These are phyloP conservation scores for Fraxinus pennsylvanica DNA, from an alignment of 257 asterid genomes.

Conservation along the genomic window DNA sequence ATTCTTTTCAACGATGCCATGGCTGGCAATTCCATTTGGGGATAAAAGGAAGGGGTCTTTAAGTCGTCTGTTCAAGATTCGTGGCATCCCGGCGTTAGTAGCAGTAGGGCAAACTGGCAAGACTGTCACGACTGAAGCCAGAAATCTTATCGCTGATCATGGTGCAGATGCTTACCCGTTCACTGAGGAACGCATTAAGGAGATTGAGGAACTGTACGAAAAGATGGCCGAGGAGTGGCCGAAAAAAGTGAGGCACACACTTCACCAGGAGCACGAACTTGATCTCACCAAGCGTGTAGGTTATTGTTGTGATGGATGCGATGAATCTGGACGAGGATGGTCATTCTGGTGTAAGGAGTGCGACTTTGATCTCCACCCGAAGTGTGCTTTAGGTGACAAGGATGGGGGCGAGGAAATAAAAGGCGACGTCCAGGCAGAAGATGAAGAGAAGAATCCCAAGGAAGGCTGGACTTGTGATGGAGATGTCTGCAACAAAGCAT, in stretches of 20 bases:
- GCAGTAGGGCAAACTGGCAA: conserved; percentile 74
- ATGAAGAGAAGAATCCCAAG: conserved; percentile 6
- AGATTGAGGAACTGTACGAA: conserved; percentile 52
- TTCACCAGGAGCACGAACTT: conserved; percentile 69
- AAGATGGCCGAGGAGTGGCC: conserved; percentile 84
- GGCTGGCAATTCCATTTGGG: conserved; percentile 78
- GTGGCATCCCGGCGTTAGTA: conserved; percentile 71
- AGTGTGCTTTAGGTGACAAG: conserved; percentile 49
- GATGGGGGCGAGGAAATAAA: not conserved
- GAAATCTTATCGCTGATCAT: conserved; percentile 46
- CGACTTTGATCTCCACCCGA: conserved; percentile 70
- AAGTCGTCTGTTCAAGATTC: conserved; percentile 53
- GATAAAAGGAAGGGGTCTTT: conserved; percentile 53
- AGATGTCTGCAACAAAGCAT: conserved; percentile 42
- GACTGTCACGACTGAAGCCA: conserved; percentile 62
- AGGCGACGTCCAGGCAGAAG: not conserved
- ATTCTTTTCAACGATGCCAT: conserved; percentile 72
- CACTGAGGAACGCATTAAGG: conserved; percentile 64
- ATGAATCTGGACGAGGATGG: conserved; percentile 58
- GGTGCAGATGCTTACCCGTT: conserved; percentile 82
- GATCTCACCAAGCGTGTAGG: conserved; percentile 42
- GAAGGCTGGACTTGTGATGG: conserved; percentile 58
- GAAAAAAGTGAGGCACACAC: conserved; percentile 39
- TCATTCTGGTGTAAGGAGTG: conserved; percentile 64
- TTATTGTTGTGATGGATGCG: conserved; percentile 65